These are phyloP conservation scores for Globisporangium recalcitrans DNA, from an alignment of 352 stramenopile species.

Conservation along the genomic window DNA sequence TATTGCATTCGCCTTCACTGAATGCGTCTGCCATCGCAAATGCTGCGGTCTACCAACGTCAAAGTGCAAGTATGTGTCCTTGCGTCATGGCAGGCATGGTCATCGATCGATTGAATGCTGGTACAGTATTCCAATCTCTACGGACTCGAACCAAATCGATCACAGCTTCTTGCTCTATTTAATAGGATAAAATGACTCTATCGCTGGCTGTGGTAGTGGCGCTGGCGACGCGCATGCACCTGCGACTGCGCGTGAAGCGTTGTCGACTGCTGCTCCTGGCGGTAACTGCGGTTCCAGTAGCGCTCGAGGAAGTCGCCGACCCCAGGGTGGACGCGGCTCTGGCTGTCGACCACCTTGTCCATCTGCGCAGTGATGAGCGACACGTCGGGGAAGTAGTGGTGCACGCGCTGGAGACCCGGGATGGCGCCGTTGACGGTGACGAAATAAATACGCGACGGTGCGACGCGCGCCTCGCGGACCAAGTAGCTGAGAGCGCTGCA, in stretches of 20 bases:
- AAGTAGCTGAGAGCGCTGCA: constrained; percentile 40
- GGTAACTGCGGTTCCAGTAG: constrained; percentile 29
- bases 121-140: no score
- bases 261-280: neutral
- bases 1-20: no score
- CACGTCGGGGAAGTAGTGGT: constrained; percentile 41
- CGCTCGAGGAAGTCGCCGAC: constrained; percentile 36
- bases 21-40: no score
- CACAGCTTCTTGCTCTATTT: neutral
- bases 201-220: constrained; percentile 4
- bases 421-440: constrained; percentile 42
- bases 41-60: no score
- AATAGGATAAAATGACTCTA: neutral
- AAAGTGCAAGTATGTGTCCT: no score
- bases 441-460: constrained; percentile 45
- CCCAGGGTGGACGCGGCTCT: constrained; percentile 30
- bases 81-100: no score
- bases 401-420: constrained; percentile 35
- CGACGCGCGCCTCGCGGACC: constrained; percentile 22
- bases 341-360: constrained; percentile 34
- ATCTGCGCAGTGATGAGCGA: constrained; percentile 40
- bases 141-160: no score
- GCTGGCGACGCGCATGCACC: neutral
- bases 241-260: neutral
- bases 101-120: no score